These are phyloP conservation scores for Cutaneotrichosporon sp. DNA, from an alignment of 1,284 basidiomycete genomes.

Conservation along the genomic window DNA sequence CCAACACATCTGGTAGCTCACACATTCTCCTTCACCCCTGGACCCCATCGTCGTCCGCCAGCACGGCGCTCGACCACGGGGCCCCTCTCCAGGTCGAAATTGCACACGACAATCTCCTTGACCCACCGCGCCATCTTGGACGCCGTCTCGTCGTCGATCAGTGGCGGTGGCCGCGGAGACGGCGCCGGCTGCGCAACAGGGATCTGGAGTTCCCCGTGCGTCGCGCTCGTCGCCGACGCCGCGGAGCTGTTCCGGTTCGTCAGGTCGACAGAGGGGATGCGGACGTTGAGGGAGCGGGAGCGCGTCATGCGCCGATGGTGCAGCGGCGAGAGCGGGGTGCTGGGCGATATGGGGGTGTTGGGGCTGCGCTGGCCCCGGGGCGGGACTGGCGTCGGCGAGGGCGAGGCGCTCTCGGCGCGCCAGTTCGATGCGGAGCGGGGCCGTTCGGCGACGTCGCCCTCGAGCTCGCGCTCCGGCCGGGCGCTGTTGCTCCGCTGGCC, in stretches of 20 bases:
- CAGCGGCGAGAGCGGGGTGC: not conserved
- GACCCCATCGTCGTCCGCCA: slow-evolving; percentile 60
- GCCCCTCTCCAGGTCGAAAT: slow-evolving; percentile 82
- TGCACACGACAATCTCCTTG: slow-evolving; percentile 71
- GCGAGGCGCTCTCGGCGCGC: not conserved
- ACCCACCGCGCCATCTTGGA: slow-evolving; percentile 66
- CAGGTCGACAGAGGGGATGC: slow-evolving; percentile 11
- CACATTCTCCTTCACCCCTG: slow-evolving; percentile 77
- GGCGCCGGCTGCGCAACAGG: not conserved
- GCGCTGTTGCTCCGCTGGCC: not conserved
- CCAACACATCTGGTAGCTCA: slow-evolving; percentile 49
- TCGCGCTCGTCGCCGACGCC: not conserved
- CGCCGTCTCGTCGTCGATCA: slow-evolving; percentile 54
- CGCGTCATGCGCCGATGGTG: slow-evolving; percentile 2
- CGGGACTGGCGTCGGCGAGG: not conserved
- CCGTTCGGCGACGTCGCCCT: not conserved
- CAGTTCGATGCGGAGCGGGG: not conserved
- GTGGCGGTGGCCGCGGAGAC: slow-evolving; percentile 30
- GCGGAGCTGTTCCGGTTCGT: not conserved
- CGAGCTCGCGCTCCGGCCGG: not conserved
- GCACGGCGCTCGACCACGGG: slow-evolving; percentile 70
- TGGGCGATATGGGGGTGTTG: not conserved
- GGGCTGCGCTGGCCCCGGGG: not conserved
- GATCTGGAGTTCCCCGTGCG: not conserved
- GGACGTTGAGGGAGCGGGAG: slow-evolving; percentile 14